A percentile compares a stretch with the other conserved stretches of the same genome.
Evolutionary conservation across 306 rosid genomes (phyloP).

Genomic region (Comarum palustre): DNA sequence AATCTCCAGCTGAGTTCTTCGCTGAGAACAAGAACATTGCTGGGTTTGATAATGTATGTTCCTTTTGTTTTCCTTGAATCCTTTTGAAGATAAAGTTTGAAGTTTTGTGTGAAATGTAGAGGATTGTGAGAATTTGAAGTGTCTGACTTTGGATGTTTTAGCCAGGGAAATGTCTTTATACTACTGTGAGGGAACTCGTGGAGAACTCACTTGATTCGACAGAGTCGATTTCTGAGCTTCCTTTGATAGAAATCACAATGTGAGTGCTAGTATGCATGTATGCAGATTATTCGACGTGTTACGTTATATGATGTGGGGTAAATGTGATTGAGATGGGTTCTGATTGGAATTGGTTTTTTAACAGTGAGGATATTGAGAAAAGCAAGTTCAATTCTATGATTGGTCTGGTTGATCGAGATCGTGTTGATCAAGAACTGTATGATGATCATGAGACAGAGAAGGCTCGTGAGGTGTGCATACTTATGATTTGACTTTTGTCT

Average conservation of each 20-base stretch:
- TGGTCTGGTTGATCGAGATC: constrained; percentile 87
- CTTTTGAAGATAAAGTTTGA: not conserved
- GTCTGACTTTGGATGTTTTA: constrained; percentile 17
- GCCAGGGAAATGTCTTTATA: constrained; percentile 89
- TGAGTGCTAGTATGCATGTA: constrained; percentile 28
- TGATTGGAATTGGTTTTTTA: constrained; percentile 14
- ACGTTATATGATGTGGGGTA: not conserved
- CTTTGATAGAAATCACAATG: constrained; percentile 82
- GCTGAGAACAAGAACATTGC: constrained; percentile 97
- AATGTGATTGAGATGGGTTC: not conserved
- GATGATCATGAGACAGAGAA: constrained; percentile 87
- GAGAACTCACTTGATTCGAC: constrained; percentile 92
- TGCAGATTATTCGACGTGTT: not conserved
- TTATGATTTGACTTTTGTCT: constrained; percentile 4
- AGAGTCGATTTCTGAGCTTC: constrained; percentile 89
- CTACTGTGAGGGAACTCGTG: constrained; percentile 89
- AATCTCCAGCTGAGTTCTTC: constrained; percentile 94
- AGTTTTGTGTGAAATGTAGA: not conserved
- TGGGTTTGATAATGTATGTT: constrained; percentile 79
- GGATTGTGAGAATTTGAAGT: not conserved
- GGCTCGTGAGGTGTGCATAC: constrained; percentile 76
- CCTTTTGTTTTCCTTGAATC: no score
- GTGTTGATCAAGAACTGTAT: constrained; percentile 69
- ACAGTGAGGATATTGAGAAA: constrained; percentile 86
- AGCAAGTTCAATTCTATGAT: constrained; percentile 91